Percentiles rank a stretch among this genome's conserved stretches.
Conservation (phyloP, 2,329 filamentous ascomycete species). For the Monascus ruber region DNA sequence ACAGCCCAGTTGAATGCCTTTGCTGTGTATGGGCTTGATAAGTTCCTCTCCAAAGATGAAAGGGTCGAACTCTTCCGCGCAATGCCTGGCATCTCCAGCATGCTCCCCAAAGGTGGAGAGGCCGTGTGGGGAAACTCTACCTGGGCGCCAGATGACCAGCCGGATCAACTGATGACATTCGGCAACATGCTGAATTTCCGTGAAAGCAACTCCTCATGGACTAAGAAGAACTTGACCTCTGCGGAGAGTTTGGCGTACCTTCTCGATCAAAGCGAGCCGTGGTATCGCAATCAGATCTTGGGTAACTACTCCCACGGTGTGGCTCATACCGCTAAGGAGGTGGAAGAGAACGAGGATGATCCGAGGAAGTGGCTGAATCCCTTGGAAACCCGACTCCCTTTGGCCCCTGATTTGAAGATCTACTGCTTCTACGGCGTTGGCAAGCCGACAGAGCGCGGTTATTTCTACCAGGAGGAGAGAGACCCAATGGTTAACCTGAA, state of each 20-base stretch:
- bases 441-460: constrained; percentile 83
- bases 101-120: constrained; percentile 89
- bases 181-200: constrained; percentile 82
- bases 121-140: constrained; percentile 86
- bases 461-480: constrained; percentile 72
- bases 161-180: constrained; percentile 60
- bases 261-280: constrained; percentile 64
- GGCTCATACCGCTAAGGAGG: constrained; percentile 65
- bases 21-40: constrained; percentile 92
- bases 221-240: constrained; percentile 65
- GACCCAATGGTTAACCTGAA: constrained; percentile 48
- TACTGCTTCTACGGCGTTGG: constrained; percentile 95
- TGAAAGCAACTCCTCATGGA: constrained; percentile 49
- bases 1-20: constrained; percentile 94
- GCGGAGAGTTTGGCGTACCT: constrained; percentile 67
- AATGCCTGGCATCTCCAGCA: constrained; percentile 93
- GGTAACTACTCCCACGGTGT: constrained; percentile 79
- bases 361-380: constrained; percentile 88
- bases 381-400: constrained; percentile 76
- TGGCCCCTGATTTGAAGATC: constrained; percentile 82
- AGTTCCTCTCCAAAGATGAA: constrained; percentile 83
- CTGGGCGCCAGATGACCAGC: constrained; percentile 77
- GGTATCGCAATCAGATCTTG: constrained; percentile 67
- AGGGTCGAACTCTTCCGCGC: constrained; percentile 87
- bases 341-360: constrained; percentile 69